Base-by-base conservation (phyloP, 1,139 yeast genomes). In the Suhomyces kunorum region DNA sequence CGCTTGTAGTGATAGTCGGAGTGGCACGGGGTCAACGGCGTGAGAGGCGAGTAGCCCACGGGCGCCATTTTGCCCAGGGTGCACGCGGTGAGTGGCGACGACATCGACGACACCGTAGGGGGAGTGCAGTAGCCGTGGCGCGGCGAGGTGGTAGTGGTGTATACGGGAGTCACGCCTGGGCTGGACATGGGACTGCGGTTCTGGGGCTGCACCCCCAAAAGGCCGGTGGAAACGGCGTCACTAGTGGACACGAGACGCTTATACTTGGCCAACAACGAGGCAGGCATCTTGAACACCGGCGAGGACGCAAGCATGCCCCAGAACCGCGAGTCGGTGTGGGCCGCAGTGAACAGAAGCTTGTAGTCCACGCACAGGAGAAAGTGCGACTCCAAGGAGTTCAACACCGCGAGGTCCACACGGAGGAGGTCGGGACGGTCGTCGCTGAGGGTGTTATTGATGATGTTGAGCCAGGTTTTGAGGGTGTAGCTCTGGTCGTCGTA, bases 401-500 rank as follows among this genome's bases (percentile, higher is more conserved):
- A 46, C 20, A 61, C 39, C 37, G 46, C 45, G 32, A 62, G 50
- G 41, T 55, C 58, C 6, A 56, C 47, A 12, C 36, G 36, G 5
- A 46, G 38, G 9, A 38, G 32, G 8, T 26, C 38, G 8, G 37
- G 12, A 7, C 32, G 24, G 8, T 42, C 30, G n/a, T 42, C 44
- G 31, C 35, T 31, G 14, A 44, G 31, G 17, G 53, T 45, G 33
- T 46, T 51, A 43, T 36, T 34, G 38, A 51, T 49, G 28, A 58
- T 52, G 36, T 48, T 50, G 35, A 68, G 60, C 81, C 81, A 76
- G 4, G 81, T 76, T 47, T 75, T 75, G 46, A 75, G 59, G 1
- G 80, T 74, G 47, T 75, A 76, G 35, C 76, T 70, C 41, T 74
- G 77, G 49, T 76, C 81, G 52, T 76, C 78, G 43, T 60, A 65